Percentiles rank a stretch among this genome's conserved stretches.
These are phyloP conservation scores for Didymella segeticola DNA, from an alignment of 2,329 filamentous ascomycete genomes.

Conservation along the genomic window DNA sequence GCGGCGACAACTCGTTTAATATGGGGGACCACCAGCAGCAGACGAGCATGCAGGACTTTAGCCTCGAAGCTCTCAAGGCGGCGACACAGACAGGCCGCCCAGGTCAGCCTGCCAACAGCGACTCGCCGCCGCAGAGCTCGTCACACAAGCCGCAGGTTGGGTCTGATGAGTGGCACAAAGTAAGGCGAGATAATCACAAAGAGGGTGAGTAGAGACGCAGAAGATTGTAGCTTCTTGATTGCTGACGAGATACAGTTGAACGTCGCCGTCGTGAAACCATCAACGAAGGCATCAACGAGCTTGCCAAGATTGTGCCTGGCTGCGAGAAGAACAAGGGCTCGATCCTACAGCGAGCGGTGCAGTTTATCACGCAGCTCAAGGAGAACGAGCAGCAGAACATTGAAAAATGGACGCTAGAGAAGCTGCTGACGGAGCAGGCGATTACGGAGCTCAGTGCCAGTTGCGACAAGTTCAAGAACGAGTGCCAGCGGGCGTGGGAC, in stretches of 20 bases:
- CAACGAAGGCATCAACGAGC: constrained; percentile 97
- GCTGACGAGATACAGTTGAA: constrained; percentile 70
- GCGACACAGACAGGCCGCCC: constrained; percentile 55
- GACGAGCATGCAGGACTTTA: constrained; percentile 48
- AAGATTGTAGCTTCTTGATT: not conserved
- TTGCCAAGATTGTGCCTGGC: constrained; percentile 95
- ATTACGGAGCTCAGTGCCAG: constrained; percentile 86
- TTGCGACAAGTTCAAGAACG: constrained; percentile 84
- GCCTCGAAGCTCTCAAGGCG: constrained; percentile 59
- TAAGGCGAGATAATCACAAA: constrained; percentile 97
- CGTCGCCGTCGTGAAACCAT: constrained; percentile 96
- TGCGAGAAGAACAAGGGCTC: constrained; percentile 99
- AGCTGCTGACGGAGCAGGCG: constrained; percentile 86
- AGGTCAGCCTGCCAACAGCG: constrained; percentile 47
- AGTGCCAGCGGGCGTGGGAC: constrained; percentile 78
- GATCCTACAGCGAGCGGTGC: constrained; percentile 89
- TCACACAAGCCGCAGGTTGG: constrained; percentile 83
- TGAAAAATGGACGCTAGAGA: constrained; percentile 92
- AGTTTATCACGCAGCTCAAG: constrained; percentile 92
- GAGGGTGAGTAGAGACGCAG: constrained; percentile 70
- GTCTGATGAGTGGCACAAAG: constrained; percentile 96
- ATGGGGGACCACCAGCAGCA: constrained; percentile 53
- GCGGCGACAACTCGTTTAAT: constrained; percentile 53
- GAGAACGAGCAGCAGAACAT: constrained; percentile 94
- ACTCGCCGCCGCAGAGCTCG: constrained; percentile 43